Evolutionary conservation across 2,329 filamentous ascomycete species (phyloP), one percentile per base, ranked within the genome.

Genomic region (Cladosporium colombiae): DNA sequence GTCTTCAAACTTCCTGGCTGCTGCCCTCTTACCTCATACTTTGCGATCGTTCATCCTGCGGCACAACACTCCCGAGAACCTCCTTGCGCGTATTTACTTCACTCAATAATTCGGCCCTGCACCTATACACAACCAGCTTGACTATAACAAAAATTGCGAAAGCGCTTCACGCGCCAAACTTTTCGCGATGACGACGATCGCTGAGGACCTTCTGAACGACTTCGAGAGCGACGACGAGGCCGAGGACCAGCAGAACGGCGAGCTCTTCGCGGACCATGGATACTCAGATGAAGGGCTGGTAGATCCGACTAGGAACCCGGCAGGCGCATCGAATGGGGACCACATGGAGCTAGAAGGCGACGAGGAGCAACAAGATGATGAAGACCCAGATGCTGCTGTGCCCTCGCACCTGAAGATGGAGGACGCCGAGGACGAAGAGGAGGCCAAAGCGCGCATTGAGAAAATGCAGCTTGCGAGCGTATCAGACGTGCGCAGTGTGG

Each of bases 141-240:
- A 21, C n/a, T 18, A 21, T 13, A 11, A 11, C 40, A 13, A 21
- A 25, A 13, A 4, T 46, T 40, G 27, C 5, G 31, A 40, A 31
- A 40, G 60, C 59, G 59, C 60, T n/a, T 27, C 13, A 56, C 61
- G 61, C 61, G 61, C 50, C 25, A 13, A 29, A 27, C 27, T 5
- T 5, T 33, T 14, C 78, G 71, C 62, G 18, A 96, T 97, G 93
- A 92, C 94, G 77, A 96, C 92, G 53, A 85, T 96, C 69, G 94
- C 92, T 68, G 93, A 98, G 74, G 94, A 98, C 77, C 86, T 99
- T 13, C 84, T 98, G 72, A 91, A 95, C 74, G 92, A 96, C 77
- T 95, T 96, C 70, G 92, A 93, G 73, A 91, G 89, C 6, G 92
- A 89, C 61, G 92, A 92, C 62, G 91, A 95, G 72, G 87, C 85